Conservation (phyloP, 371 early-diverging fungal species). For the Rhizopus arrhizus region DNA sequence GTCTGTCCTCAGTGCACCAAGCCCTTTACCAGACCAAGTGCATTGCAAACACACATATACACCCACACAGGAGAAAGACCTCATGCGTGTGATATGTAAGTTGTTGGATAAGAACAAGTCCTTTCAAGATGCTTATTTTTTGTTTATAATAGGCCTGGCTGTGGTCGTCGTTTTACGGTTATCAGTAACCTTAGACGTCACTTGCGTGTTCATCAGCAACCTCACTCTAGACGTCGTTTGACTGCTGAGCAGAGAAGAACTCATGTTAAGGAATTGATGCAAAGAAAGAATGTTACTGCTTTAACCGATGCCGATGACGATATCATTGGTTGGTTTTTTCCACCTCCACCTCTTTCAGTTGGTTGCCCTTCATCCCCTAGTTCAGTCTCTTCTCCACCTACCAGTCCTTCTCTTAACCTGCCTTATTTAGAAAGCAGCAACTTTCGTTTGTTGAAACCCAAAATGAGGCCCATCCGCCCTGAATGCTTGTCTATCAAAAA, state of each 20-base stretch:
- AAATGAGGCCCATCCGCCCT: slow-evolving; percentile 9
- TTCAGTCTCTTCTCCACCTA: not conserved
- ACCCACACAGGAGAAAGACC: slow-evolving; percentile 84
- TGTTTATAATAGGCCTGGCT: slow-evolving; percentile 30
- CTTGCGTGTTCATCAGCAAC: slow-evolving; percentile 36
- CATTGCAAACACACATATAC: slow-evolving; percentile 68
- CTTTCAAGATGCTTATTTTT: too few species aligned
- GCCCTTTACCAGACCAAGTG: slow-evolving; percentile 76
- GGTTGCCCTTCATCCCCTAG: slow-evolving; percentile 3
- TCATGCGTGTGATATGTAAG: slow-evolving; percentile 57
- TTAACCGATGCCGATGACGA: not conserved
- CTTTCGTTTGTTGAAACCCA: slow-evolving; percentile 23
- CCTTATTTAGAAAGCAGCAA: slow-evolving; percentile 4
- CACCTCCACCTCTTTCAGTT: not conserved
- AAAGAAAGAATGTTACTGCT: slow-evolving; percentile 14
- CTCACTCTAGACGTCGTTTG: slow-evolving; percentile 19
- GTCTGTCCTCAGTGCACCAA: slow-evolving; percentile 67
- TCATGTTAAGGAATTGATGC: slow-evolving; percentile 33
- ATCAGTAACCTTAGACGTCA: slow-evolving; percentile 49
- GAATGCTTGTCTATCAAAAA: slow-evolving; percentile 16
- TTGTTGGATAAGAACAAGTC: too few species aligned
- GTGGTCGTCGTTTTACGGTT: slow-evolving; percentile 45
- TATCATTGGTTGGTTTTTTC: slow-evolving; percentile 1
- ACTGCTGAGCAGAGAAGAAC: slow-evolving; percentile 28
- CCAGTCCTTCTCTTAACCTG: slow-evolving; percentile 5